A percentile compares a stretch with the other conserved stretches of the same genome.
Conservation (phyloP, 805 yeast genomes). For the Isabelozyma rhagii region DNA sequence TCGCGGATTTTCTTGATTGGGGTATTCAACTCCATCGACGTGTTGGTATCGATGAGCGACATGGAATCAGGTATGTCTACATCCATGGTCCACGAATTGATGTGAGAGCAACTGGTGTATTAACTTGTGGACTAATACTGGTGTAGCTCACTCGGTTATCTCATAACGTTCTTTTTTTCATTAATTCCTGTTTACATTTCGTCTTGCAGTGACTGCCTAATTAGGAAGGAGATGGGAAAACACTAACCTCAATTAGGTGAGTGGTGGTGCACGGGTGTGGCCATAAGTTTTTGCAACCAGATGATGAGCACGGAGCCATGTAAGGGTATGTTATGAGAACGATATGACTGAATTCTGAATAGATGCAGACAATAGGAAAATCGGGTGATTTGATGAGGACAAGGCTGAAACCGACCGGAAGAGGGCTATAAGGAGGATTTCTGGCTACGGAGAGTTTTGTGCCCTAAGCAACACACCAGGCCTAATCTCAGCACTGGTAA, state of each 20-base stretch:
- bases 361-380: too few species aligned
- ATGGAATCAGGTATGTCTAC: neutral
- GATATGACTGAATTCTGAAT: too few species aligned
- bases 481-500: too few species aligned
- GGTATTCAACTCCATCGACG: constrained; percentile 22
- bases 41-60: constrained; percentile 16
- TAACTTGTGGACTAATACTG: too few species aligned
- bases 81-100: neutral
- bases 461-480: too few species aligned
- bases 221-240: neutral
- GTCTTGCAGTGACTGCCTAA: neutral
- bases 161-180: neutral
- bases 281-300: neutral
- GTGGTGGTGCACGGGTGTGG: neutral
- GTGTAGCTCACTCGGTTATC: too few species aligned
- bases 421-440: too few species aligned
- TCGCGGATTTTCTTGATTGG: constrained; percentile 38
- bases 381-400: too few species aligned
- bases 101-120: neutral
- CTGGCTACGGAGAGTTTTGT: too few species aligned
- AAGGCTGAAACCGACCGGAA: too few species aligned
- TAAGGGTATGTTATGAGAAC: too few species aligned
- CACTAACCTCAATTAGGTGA: neutral
- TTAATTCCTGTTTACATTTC: neutral
- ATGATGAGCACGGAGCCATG: too few species aligned